Evolutionary conservation across 2,329 filamentous ascomycete genomes (phyloP), one percentile per base, ranked within the genome.

Genomic region (Curvularia hawaiiensis): DNA sequence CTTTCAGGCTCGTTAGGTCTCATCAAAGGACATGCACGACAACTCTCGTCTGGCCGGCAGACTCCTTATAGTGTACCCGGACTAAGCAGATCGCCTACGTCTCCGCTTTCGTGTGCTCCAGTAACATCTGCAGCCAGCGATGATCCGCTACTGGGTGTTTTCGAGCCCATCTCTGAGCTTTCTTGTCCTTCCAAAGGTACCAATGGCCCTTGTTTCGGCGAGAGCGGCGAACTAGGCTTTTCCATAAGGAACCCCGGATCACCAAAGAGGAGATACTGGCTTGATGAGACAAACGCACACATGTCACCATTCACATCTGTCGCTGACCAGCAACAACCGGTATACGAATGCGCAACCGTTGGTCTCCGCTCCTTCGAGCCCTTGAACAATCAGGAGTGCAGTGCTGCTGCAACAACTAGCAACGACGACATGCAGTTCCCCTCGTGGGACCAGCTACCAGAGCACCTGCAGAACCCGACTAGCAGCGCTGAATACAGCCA

Each of bases 371-470:
- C 55, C 7, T 58, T 47, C 54, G 57, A 62, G n/a, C 33, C 56
- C 9, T 7, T 35, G 4, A 54, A n/a, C 39, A 50, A 60, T n/a
- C 52, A 52, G 24, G 20, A 47, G 5, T 58, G 52, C 33, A 50
- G 31, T 14, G 16, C 26, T 11, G 49, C 51, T 11, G 50, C 44
- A 1, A 46, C 26, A 3, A 31, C 11, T 2, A 33, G 16, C n/a
- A 18, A 50, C 22, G 52, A 61, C 1, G 60, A 67, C 39, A 70
- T 72, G 46, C 62, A 63, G 2, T 65, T 74, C 18, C 61, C 68
- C 2, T 65, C 59, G 9, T 74, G 70, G 71, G 71, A 70, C 45
- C 65, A 71, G 52, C 39, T 73, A 1, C 68, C 64, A 0, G 50
- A 48, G 12, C 64, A 66, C 10, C 67, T 74, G 24, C 62, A 71